Base-by-base conservation (phyloP, 805 yeast species). In the Suhomyces emberorum region DNA sequence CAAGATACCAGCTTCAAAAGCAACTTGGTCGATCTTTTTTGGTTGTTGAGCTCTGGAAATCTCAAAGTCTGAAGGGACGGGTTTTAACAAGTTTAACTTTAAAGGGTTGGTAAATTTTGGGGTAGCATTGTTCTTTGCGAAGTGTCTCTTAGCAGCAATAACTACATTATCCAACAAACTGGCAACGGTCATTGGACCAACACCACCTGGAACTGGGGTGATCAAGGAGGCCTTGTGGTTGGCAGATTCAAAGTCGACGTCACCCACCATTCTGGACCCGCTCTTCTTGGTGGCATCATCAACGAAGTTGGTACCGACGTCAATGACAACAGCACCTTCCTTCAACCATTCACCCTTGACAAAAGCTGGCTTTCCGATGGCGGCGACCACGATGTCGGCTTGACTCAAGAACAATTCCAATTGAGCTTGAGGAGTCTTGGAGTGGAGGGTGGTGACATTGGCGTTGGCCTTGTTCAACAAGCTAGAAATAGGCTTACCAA, bases 151-250 rank as follows among this genome's bases (percentile, higher is more conserved):
- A 26, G 93, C 89, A 34, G 89, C 83, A 37, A 69, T 62, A 25
- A 79, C 65, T 19, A 84, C 88, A 57, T 85, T 85, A 46, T 78
- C 79, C 58, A 83, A 76, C 38, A 85, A 67, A 78, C 81, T 81
- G 27, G 96, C 96, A 32, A 91, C 97, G 18, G 98, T 91, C 98
- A 91, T 91, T 46, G 98, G 98, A 27, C 98, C 98, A 44, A 91
- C 98, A 51, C 98, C 98, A 57, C 98, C 98, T 21, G 98, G 98
- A 38, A 91, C 98, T 12, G 98, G 98, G 4, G 98, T 89, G 44
- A 93, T 76, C 49, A 73, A 76, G 9, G 81, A 65, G 3, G 89
- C 93, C 36, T 71, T 73, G 34, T 68, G 58, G 39, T 71, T 61
- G 37, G 87, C 89, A 20, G 79, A 66, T 37, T 70, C 83, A 53